Conservation (phyloP, 306 rosid genomes). For the Trichosanthes cucumerina region DNA sequence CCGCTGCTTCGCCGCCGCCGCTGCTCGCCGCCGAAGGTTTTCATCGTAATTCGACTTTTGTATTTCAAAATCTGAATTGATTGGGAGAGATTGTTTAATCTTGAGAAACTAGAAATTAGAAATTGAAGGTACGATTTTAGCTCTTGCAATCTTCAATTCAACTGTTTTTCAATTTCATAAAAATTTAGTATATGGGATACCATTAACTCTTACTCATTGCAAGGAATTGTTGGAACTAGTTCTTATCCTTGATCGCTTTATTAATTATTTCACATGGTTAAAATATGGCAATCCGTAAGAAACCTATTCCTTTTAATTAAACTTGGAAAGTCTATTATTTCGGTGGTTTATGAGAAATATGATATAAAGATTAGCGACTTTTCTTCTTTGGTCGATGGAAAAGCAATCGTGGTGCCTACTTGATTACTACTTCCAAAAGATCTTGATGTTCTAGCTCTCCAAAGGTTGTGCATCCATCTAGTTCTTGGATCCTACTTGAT, state of each 20-base stretch:
- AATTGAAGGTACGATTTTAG: too few species aligned
- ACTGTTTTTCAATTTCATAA: background rate
- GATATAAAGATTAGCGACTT: slow-evolving; percentile 41
- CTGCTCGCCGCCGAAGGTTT: too few species aligned
- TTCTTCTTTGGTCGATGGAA: slow-evolving; percentile 76
- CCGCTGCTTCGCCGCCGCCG: too few species aligned
- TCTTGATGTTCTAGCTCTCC: slow-evolving; percentile 46
- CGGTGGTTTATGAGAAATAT: slow-evolving; percentile 70
- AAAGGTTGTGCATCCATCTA: slow-evolving; percentile 38
- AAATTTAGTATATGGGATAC: background rate
- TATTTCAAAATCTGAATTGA: too few species aligned
- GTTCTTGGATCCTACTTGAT: background rate
- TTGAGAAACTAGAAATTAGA: too few species aligned
- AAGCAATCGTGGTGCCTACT: slow-evolving; percentile 97
- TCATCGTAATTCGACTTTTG: too few species aligned
- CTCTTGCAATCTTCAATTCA: too few species aligned
- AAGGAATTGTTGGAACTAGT: background rate
- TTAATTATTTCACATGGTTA: background rate
- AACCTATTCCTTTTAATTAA: too few species aligned
- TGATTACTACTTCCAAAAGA: slow-evolving; percentile 77
- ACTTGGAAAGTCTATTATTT: background rate
- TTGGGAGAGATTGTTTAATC: too few species aligned
- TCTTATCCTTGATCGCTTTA: background rate
- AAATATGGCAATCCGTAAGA: background rate
- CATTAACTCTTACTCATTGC: background rate